Base-by-base conservation (phyloP, 306 rosid genomes). In the Psophocarpus tetragonolobus region DNA sequence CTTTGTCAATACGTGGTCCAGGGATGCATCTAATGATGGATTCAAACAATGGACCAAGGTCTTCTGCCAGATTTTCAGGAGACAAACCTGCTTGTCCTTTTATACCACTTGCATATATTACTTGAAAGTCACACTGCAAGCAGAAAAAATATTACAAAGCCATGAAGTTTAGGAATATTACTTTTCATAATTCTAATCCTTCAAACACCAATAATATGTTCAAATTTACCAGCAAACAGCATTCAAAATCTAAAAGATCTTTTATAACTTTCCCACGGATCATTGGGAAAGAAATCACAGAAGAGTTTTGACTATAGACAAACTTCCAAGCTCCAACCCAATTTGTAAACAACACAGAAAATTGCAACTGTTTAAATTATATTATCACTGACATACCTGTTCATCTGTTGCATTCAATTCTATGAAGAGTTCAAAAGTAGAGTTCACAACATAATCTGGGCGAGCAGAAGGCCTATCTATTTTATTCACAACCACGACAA, bases 11-110 rank as follows among this genome's bases (percentile, higher is more conserved):
- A 41, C 73, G 87, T 36, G 99, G 99, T 77, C 99, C 99, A 47
- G 99, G 99, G 68, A 95, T 95, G 87, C 99, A 95, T 95, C 97
- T 92, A 81, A 91, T 88, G 53, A 95, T 85, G 77, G 97, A 53
- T 88, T 95, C 99, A 44, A 95, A 95, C 81, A 95, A 93, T 56
- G 99, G 99, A 45, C 97, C 97, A 82, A 95, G 99, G 84, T 95
- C 99, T 27, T 92, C 97, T 12, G 90, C 97, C 87, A 95, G 82
- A 81, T 90, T 76, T 41, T 95, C 97, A 71, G 97, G 90, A 44
- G 96, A 86, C 82, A 95, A 81, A 71, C 99, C 99, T 26, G 99
- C 99, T 81, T 87, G 77, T 78, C 99, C 99, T 84, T 92, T 90
- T 74, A 95, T 91, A 32, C 99, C 99, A 86, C 97, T 95, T 50